These are phyloP conservation scores for Umbelopsis sp. DNA, from an alignment of 192 early-diverging fungal genomes.

Conservation along the genomic window DNA sequence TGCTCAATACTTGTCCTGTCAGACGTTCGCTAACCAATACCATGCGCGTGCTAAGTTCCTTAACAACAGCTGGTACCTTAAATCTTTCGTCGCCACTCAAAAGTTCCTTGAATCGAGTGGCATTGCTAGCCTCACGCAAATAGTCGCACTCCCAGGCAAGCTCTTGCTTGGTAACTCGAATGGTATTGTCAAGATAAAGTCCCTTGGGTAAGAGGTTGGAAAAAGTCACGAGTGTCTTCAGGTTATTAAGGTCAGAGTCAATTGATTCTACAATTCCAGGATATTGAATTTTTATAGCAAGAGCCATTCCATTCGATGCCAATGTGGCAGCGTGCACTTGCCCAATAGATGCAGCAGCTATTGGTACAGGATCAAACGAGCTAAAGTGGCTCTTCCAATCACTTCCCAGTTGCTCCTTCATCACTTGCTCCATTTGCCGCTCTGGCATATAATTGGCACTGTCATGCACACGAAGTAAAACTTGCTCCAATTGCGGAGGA, in stretches of 20 bases:
- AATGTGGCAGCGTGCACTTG: slow-evolving; percentile 76
- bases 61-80: slow-evolving; percentile 75
- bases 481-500: slow-evolving; percentile 77
- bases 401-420: slow-evolving; percentile 68
- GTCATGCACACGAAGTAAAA: slow-evolving; percentile 89
- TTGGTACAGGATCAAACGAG: slow-evolving; percentile 77
- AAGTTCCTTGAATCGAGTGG: slow-evolving; percentile 67
- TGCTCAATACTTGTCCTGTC: slow-evolving; percentile 69
- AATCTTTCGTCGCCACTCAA: slow-evolving; percentile 62
- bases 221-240: slow-evolving; percentile 79
- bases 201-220: slow-evolving; percentile 88
- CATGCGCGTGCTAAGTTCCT: slow-evolving; percentile 66
- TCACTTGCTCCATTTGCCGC: slow-evolving; percentile 76
- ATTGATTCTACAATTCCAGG: slow-evolving; percentile 91
- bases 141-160: slow-evolving; percentile 96
- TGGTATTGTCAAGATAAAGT: slow-evolving; percentile 95
- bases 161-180: slow-evolving; percentile 86
- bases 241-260: slow-evolving; percentile 84
- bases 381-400: slow-evolving; percentile 73
- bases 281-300: slow-evolving; percentile 97
- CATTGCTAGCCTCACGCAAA: slow-evolving; percentile 78
- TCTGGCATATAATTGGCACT: slow-evolving; percentile 95
- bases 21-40: slow-evolving; percentile 84
- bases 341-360: slow-evolving; percentile 92
- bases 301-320: slow-evolving; percentile 42